Evolutionary conservation across 2,329 filamentous ascomycete genomes (phyloP).

Genomic region (Fusarium brevicatenulatum): DNA sequence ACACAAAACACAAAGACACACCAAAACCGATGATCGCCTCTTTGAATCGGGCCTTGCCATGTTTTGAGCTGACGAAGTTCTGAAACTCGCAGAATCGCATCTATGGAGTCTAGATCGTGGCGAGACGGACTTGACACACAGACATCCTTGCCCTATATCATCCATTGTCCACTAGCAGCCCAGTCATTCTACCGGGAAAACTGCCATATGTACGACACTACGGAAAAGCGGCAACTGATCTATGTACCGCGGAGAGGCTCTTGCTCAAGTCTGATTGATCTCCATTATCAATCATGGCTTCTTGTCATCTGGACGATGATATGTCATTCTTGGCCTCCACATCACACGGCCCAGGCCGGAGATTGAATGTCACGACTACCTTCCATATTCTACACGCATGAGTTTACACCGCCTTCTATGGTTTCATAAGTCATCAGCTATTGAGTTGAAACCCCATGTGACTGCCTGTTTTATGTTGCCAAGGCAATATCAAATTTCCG

Average conservation of each 20-base stretch:
- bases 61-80: slow-evolving; percentile 18
- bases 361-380: neutral
- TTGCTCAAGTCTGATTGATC: neutral
- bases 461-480: neutral
- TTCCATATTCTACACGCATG: neutral
- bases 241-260: neutral
- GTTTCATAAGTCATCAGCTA: neutral
- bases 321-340: neutral
- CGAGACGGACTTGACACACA: slow-evolving; percentile 23
- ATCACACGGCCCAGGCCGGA: neutral
- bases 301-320: neutral
- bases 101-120: slow-evolving; percentile 31
- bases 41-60: slow-evolving; percentile 2
- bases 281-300: neutral
- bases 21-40: neutral
- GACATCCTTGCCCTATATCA: slow-evolving; percentile 13
- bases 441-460: neutral
- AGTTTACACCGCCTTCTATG: neutral
- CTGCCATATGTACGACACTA: slow-evolving; percentile 19
- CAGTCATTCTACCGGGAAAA: neutral
- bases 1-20: slow-evolving; percentile 3
- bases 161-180: slow-evolving; percentile 7
- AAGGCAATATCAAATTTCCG: neutral
- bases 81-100: slow-evolving; percentile 28
- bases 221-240: slow-evolving; percentile 20